Conservation (phyloP, 352 stramenopile genomes). For the Phytopythium mirpurense region DNA sequence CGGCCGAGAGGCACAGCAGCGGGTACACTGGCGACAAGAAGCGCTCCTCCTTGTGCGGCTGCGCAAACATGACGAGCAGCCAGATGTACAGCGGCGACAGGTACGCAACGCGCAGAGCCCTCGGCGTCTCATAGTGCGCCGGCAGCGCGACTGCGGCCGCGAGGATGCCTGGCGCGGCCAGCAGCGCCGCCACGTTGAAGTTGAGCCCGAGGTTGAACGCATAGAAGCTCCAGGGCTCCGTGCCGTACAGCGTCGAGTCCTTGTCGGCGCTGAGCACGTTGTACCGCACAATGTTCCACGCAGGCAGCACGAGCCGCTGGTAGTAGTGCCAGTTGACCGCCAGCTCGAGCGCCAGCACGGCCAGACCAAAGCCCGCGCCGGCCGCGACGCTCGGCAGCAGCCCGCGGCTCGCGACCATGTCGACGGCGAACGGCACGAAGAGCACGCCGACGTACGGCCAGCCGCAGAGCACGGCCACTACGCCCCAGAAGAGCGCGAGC, state of each 20-base stretch:
- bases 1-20: constrained; percentile 80
- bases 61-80: constrained; percentile 90
- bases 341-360: constrained; percentile 78
- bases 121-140: constrained; percentile 22
- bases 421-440: constrained; percentile 92
- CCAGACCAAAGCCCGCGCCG: constrained; percentile 53
- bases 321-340: constrained; percentile 81
- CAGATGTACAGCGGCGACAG: constrained; percentile 85
- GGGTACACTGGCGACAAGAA: constrained; percentile 97
- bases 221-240: constrained; percentile 95
- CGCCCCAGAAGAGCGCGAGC: constrained; percentile 74
- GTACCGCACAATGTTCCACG: constrained; percentile 95
- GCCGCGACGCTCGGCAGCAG: constrained; percentile 44
- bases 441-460: constrained; percentile 97
- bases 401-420: constrained; percentile 55
- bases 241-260: constrained; percentile 97
- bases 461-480: constrained; percentile 91
- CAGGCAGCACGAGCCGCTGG: constrained; percentile 70
- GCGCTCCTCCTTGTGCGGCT: constrained; percentile 98
- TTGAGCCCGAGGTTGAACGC: constrained; percentile 95
- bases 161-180: constrained; percentile 44
- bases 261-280: constrained; percentile 89
- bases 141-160: constrained; percentile 27
- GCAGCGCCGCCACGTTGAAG: constrained; percentile 86
- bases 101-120: constrained; percentile 31